Base-by-base conservation (phyloP, 2,329 filamentous ascomycete genomes). In the Hymenoscyphus scutula region DNA sequence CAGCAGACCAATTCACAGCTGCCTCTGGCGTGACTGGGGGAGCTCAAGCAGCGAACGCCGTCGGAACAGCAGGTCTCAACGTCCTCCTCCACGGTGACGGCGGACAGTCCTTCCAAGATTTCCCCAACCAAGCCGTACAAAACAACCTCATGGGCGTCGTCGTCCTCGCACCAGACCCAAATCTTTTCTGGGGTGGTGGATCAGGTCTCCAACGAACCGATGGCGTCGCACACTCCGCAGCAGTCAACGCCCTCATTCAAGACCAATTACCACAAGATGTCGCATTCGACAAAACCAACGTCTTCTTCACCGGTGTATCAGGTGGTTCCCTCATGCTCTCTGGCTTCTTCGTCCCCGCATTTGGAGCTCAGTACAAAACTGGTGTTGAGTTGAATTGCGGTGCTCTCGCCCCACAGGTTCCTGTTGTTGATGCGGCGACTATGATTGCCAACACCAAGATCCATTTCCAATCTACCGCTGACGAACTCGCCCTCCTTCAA, bases 81-180 rank as follows among this genome's bases (percentile, higher is more conserved):
- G 80, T 86, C 15, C 78, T 86, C 38, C 78, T 86, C 3, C 84
- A 86, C 70, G 83, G 83, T 57, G 84, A 86, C 69, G 83, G 84
- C 51, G 84, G 84, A 6, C 80, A 84, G 68, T 83, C 81, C 13
- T 68, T 92, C 88, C 72, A 97, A 92, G n/a, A 98, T 81, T 54
- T 97, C 84, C 64, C 83, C 85, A 75, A 92, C 89, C 37, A 97
- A 78, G 3, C 89, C 85, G 68, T 96, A 88, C 8, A 96, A 80
- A 48, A 90, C 81, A 67, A 90, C 84, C 67, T 88, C 86, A 75
- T 96, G 91, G 51, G 96, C 87, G 61, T 94, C 86, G 38, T 91
- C 76, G 68, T 94, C 85, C 0, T 86, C 13, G 81, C 84, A 0
- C 84, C 84, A 5, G 77, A 84, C 70, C 71, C 75, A 60, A 80